These are phyloP conservation scores for Aspergillus avenaceus DNA, from an alignment of 495 filamentous ascomycete species.

Conservation along the genomic window DNA sequence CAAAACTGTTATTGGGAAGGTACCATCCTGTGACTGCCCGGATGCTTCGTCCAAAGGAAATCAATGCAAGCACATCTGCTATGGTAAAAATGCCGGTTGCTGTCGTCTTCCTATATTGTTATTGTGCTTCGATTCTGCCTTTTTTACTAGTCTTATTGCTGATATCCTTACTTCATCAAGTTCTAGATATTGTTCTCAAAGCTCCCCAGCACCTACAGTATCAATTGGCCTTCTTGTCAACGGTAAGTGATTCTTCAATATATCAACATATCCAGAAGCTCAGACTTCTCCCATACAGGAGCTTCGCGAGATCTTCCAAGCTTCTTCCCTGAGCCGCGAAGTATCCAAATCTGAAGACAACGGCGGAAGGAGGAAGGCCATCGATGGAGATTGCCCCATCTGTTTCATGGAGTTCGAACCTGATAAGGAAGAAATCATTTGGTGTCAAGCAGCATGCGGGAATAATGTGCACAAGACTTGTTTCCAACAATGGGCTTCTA, in stretches of 20 bases:
- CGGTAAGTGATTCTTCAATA: constrained; percentile 26
- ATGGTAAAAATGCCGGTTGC: constrained; percentile 37
- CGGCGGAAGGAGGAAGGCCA: constrained; percentile 51
- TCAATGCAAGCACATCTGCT: constrained; percentile 75
- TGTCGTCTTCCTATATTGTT: not conserved
- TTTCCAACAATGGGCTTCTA: constrained; percentile 66
- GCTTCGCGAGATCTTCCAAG: constrained; percentile 44
- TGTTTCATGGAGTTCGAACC: constrained; percentile 67
- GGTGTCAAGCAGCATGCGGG: constrained; percentile 69
- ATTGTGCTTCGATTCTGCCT: not conserved
- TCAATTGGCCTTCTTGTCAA: constrained; percentile 66
- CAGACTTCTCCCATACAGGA: constrained; percentile 42
- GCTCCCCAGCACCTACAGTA: constrained; percentile 61
- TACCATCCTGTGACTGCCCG: constrained; percentile 66
- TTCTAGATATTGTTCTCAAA: constrained; percentile 61
- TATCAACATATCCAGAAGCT: not conserved
- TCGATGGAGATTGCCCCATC: constrained; percentile 77
- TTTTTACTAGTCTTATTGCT: constrained; percentile 10
- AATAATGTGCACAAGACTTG: constrained; percentile 75
- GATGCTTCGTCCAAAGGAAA: constrained; percentile 56
- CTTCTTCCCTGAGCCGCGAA: constrained; percentile 28
- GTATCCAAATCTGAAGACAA: constrained; percentile 15
- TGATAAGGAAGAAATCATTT: constrained; percentile 56
- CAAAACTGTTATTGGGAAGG: constrained; percentile 48
- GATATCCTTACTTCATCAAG: constrained; percentile 33